Evolutionary conservation across 1,139 yeast genomes (phyloP).

Genomic region (Citeromyces hawaiiensis): DNA sequence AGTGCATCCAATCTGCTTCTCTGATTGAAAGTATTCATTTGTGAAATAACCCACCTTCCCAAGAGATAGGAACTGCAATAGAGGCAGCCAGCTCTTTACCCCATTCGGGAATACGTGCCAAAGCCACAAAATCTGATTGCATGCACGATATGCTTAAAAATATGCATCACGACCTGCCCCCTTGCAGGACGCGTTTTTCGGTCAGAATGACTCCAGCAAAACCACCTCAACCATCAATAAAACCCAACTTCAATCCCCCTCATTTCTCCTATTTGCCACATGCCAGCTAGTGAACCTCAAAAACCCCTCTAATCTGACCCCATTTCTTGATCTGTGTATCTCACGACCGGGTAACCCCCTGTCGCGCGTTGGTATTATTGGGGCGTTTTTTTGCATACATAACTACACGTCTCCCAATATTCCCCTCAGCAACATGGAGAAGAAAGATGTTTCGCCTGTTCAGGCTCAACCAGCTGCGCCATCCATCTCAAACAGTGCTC

Average conservation of each 20-base stretch:
- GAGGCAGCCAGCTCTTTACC: not conserved
- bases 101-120: not conserved
- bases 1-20: too few relatives aligned
- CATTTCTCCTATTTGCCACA: too few relatives aligned
- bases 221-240: not conserved
- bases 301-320: too few relatives aligned
- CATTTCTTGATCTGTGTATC: not conserved
- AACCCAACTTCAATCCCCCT: too few relatives aligned
- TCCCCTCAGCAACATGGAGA: constrained; percentile 13
- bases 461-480: constrained; percentile 2
- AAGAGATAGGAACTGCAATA: not conserved
- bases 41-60: too few relatives aligned
- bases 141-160: not conserved
- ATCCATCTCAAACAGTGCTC: constrained; percentile 63
- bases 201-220: not conserved
- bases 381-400: constrained; percentile 1
- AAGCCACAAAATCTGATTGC: not conserved
- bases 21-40: too few relatives aligned
- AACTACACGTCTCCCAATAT: not conserved
- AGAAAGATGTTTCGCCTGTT: constrained; percentile 3
- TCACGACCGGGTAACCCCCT: not conserved
- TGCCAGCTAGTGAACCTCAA: too few relatives aligned
- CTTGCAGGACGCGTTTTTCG: not conserved
- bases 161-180: not conserved
- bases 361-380: not conserved